Evolutionary conservation across 768 basidiomycete genomes (phyloP).

Genomic region (Termitomyces sp.): DNA sequence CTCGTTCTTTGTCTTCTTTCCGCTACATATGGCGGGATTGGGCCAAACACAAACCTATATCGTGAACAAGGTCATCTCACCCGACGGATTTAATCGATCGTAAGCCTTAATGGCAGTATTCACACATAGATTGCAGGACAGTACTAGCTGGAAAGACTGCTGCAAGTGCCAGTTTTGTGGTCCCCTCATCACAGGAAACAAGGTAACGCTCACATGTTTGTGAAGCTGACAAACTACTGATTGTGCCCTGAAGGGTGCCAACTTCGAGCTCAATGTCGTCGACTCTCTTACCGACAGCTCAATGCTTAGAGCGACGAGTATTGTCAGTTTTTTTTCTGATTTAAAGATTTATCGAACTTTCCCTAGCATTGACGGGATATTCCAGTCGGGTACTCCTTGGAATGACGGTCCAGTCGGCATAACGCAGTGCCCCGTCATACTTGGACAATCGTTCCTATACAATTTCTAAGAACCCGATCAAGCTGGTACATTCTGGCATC

Average conservation of each 20-base stretch:
- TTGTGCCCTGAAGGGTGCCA: background rate
- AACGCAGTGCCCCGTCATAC: constrained; percentile 1
- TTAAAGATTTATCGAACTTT: too few species aligned
- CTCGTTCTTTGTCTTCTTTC: background rate
- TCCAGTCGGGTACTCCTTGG: background rate
- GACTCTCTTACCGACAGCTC: background rate
- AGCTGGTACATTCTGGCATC: constrained; percentile 4
- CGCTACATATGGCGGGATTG: background rate
- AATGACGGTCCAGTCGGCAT: constrained; percentile 1
- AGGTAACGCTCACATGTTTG: background rate
- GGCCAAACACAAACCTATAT: too few species aligned
- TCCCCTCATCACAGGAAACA: background rate
- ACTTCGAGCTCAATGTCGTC: background rate
- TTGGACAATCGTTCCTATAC: constrained; percentile 1
- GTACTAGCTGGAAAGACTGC: background rate
- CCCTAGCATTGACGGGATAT: constrained; percentile 2
- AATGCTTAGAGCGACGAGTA: constrained; percentile 1
- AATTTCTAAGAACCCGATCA: background rate
- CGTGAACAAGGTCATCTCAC: background rate
- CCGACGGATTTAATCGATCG: background rate
- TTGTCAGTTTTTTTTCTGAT: background rate
- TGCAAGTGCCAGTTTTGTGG: background rate
- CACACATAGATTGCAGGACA: background rate
- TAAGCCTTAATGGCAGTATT: background rate
- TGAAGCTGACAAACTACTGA: background rate